A percentile compares a stretch with the other conserved stretches of the same genome.
These are phyloP conservation scores for Rhododendron ovatum DNA, from an alignment of 148 eudicot species.

Conservation along the genomic window DNA sequence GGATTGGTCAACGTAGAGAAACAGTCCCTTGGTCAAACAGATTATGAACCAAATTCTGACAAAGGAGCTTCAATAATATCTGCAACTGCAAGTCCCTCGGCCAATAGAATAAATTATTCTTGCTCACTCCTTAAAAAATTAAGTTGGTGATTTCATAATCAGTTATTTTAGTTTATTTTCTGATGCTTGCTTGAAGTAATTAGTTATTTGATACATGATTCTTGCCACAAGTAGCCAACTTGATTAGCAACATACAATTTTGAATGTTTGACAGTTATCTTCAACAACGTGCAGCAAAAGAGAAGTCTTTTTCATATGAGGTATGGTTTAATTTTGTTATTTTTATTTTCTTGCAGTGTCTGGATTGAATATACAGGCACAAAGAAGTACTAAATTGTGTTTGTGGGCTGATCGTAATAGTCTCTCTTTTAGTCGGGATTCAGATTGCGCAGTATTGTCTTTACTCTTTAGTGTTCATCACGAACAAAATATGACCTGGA, in stretches of 20 bases:
- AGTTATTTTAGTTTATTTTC: background rate
- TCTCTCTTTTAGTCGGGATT: background rate
- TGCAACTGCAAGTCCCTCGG: background rate
- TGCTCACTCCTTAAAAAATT: background rate
- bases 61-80: background rate
- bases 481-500: background rate
- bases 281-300: slow-evolving; percentile 73
- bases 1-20: background rate
- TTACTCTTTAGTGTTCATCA: background rate
- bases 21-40: background rate
- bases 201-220: background rate
- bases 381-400: background rate
- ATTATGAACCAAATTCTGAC: background rate
- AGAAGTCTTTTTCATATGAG: slow-evolving; percentile 85
- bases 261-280: slow-evolving; percentile 64
- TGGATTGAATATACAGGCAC: background rate
- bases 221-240: background rate
- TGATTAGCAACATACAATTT: background rate
- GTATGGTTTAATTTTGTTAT: slow-evolving; percentile 27
- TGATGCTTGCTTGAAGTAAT: background rate
- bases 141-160: background rate
- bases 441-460: background rate
- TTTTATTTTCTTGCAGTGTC: background rate
- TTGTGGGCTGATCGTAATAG: background rate
- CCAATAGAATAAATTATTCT: background rate